Conservation (phyloP, 495 filamentous ascomycete species). For the Parachaetomium inaequale region DNA sequence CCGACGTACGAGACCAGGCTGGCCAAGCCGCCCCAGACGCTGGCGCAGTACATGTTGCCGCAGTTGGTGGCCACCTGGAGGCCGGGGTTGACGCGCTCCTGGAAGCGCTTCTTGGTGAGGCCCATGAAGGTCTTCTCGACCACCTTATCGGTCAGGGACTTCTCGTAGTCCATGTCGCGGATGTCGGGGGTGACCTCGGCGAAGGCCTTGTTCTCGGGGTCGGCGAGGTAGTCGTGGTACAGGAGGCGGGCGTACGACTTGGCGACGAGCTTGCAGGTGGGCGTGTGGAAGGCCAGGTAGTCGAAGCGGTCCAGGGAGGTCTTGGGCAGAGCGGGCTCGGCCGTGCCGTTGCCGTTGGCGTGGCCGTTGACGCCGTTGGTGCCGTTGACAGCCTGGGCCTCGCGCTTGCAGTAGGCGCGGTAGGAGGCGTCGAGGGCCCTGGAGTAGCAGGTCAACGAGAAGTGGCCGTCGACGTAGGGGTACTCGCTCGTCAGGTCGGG, state of each 20-base stretch:
- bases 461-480: constrained; percentile 94
- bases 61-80: constrained; percentile 89
- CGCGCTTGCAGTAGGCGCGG: constrained; percentile 87
- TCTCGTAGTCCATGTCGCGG: constrained; percentile 75
- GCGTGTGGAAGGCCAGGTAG: constrained; percentile 92
- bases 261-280: constrained; percentile 94
- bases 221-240: constrained; percentile 90
- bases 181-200: constrained; percentile 83
- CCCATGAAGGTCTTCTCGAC: constrained; percentile 95
- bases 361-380: constrained; percentile 56
- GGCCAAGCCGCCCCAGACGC: constrained; percentile 82
- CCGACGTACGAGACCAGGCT: constrained; percentile 70
- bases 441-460: constrained; percentile 91
- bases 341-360: constrained; percentile 38
- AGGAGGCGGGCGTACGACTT: constrained; percentile 94
- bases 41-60: constrained; percentile 99
- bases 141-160: constrained; percentile 84
- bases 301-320: constrained; percentile 88
- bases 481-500: constrained; percentile 97
- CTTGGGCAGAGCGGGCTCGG: constrained; percentile 51
- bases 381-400: constrained; percentile 55
- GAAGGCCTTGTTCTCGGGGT: constrained; percentile 75
- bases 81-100: constrained; percentile 77
- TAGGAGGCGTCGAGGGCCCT: constrained; percentile 95
- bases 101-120: constrained; percentile 93